Percentiles rank a stretch among this genome's conserved stretches.
These are phyloP conservation scores for Penicillium sp. DNA, from an alignment of 2,329 filamentous ascomycete genomes.

Conservation along the genomic window DNA sequence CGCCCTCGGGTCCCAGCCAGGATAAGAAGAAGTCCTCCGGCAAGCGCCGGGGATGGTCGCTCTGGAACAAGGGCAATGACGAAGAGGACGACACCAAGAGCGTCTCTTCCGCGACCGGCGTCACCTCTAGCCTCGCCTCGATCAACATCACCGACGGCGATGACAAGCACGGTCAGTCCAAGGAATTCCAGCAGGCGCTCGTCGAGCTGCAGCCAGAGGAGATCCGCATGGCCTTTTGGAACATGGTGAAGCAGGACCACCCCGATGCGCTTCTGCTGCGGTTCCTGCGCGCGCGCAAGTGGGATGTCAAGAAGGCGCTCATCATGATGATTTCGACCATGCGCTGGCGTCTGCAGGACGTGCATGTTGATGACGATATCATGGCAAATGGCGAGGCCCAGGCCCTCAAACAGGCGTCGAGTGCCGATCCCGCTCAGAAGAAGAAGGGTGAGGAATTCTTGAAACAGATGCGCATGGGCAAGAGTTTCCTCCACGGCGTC, in stretches of 20 bases:
- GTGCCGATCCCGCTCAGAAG: slow-evolving; percentile 62
- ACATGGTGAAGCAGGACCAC: slow-evolving; percentile 92
- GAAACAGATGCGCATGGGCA: slow-evolving; percentile 81
- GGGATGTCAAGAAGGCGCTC: slow-evolving; percentile 90
- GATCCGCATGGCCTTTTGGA: slow-evolving; percentile 82
- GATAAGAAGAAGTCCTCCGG: slow-evolving; percentile 63
- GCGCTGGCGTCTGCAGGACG: slow-evolving; percentile 81
- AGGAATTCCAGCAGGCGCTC: slow-evolving; percentile 81
- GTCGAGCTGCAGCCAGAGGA: slow-evolving; percentile 75
- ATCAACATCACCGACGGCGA: slow-evolving; percentile 58
- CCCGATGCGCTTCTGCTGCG: slow-evolving; percentile 82
- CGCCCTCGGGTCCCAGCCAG: slow-evolving; percentile 28
- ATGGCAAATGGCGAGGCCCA: slow-evolving; percentile 73
- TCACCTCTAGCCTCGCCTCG: slow-evolving; percentile 41
- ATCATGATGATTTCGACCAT: slow-evolving; percentile 94
- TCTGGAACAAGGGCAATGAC: slow-evolving; percentile 65
- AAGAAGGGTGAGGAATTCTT: slow-evolving; percentile 77
- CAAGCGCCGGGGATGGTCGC: slow-evolving; percentile 68
- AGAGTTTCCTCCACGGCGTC: slow-evolving; percentile 85
- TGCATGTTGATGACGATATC: slow-evolving; percentile 87
- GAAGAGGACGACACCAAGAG: slow-evolving; percentile 39
- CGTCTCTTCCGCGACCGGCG: slow-evolving; percentile 37
- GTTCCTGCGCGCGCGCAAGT: slow-evolving; percentile 87
- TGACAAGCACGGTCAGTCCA: slow-evolving; percentile 91
- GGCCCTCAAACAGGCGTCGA: slow-evolving; percentile 63